phyloP scores from a whole-genome alignment of 768 basidiomycete genomes.

The Phallus indusiatus region DNA sequence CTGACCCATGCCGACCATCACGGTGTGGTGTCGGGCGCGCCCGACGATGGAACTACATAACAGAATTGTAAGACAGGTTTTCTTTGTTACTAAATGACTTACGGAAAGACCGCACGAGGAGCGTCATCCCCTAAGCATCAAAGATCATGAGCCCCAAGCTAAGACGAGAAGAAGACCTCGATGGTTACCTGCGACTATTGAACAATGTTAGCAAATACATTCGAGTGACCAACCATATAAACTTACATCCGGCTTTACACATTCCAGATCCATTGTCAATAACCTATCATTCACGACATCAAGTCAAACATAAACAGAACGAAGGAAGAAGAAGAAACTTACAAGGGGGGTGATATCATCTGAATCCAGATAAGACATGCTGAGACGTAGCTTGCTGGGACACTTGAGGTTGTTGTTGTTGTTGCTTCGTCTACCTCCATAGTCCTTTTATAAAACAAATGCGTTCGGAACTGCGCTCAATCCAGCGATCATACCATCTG shows the following conservation, averaged over 20 bases:
- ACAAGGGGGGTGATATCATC: too few relatives aligned
- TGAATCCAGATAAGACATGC: too few relatives aligned
- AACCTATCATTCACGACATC: slow-evolving; percentile 1
- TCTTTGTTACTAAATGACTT: slow-evolving; percentile 14
- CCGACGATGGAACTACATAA: slow-evolving; percentile 51
- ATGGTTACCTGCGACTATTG: slow-evolving; percentile 19
- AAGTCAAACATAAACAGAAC: too few relatives aligned
- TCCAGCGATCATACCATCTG: not conserved
- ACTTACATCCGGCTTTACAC: slow-evolving; percentile 41
- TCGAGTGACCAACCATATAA: not conserved
- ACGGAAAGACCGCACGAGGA: slow-evolving; percentile 43
- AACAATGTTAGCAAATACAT: slow-evolving; percentile 1
- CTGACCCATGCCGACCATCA: slow-evolving; percentile 73
- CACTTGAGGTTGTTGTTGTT: too few relatives aligned
- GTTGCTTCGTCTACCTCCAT: too few relatives aligned
- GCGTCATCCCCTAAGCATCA: slow-evolving; percentile 36
- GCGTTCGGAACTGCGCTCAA: too few relatives aligned
- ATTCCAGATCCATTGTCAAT: slow-evolving; percentile 34
- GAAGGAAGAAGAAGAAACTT: too few relatives aligned
- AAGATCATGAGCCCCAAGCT: not conserved
- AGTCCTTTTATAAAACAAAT: too few relatives aligned
- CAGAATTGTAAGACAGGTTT: not conserved
- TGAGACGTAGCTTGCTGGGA: too few relatives aligned
- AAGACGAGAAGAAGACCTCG: not conserved
- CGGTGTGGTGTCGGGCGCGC: slow-evolving; percentile 63